Percentiles rank a stretch among this genome's conserved stretches.
These are phyloP conservation scores for Euphorbia pulcherrima DNA, from an alignment of 345 rosid genomes.

Conservation along the genomic window DNA sequence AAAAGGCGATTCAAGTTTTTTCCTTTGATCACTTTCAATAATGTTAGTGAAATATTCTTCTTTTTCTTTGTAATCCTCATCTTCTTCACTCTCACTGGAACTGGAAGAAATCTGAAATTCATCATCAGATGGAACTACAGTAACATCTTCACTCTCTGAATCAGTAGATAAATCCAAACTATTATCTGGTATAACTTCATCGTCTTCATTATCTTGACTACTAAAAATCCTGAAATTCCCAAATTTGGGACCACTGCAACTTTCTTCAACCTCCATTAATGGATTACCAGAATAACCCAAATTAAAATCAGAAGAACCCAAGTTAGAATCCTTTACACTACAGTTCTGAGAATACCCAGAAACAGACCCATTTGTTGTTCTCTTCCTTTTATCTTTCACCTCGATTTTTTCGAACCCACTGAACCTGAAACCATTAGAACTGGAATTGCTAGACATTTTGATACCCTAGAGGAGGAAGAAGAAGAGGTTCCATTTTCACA, in stretches of 20 bases:
- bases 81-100: background rate
- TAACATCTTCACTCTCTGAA: background rate
- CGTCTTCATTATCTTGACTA: slow-evolving; percentile 11
- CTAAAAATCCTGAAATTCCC: background rate
- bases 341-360: background rate
- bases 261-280: background rate
- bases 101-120: background rate
- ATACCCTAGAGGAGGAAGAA: background rate
- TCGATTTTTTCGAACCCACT: background rate
- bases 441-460: background rate
- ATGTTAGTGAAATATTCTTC: background rate
- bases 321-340: background rate
- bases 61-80: background rate
- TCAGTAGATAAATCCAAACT: background rate
- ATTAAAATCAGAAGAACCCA: no score
- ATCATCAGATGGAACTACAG: background rate
- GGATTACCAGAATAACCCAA: background rate
- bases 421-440: background rate
- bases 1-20: background rate
- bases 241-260: background rate
- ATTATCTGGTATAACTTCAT: background rate
- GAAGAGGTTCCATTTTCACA: background rate
- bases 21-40: background rate
- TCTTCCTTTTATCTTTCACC: background rate
- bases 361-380: background rate